Percentiles rank a stretch among this genome's conserved stretches.
Evolutionary conservation across 139 green algal genomes (phyloP).

Genomic region (Coccomyxa sp.): DNA sequence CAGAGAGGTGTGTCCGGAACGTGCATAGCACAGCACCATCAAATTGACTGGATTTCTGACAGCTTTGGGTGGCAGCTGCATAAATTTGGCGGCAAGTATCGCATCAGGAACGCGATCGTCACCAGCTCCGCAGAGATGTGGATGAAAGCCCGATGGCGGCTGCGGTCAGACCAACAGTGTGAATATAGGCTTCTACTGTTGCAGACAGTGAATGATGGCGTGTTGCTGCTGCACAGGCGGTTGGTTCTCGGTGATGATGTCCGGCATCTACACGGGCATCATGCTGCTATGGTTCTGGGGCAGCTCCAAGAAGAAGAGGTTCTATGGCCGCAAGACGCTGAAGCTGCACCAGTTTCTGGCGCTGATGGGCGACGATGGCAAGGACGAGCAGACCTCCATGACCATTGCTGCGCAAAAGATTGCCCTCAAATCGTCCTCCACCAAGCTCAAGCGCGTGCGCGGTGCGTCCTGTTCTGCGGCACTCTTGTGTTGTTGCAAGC

Average conservation of each 20-base stretch:
- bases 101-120: too few species aligned
- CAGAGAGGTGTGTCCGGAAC: neutral
- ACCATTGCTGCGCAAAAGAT: neutral
- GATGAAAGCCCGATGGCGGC: too few species aligned
- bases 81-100: too few species aligned
- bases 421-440: neutral
- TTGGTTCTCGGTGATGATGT: conserved; percentile 30
- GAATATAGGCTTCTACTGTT: neutral
- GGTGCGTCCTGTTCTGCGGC: neutral
- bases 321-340: neutral
- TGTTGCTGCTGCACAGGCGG: conserved; percentile 4
- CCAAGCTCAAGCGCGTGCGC: neutral
- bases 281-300: conserved; percentile 31
- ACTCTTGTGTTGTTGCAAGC: neutral
- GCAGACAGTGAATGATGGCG: neutral
- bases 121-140: too few species aligned
- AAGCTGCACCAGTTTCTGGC: neutral
- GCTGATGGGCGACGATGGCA: neutral
- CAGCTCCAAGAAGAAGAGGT: conserved; percentile 12
- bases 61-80: neutral
- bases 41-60: neutral
- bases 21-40: neutral
- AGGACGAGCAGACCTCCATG: neutral
- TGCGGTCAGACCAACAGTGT: too few species aligned
- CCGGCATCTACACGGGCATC: conserved; percentile 5